Evolutionary conservation across 345 rosid species (phyloP).

Genomic region (Lumnitzera racemosa): DNA sequence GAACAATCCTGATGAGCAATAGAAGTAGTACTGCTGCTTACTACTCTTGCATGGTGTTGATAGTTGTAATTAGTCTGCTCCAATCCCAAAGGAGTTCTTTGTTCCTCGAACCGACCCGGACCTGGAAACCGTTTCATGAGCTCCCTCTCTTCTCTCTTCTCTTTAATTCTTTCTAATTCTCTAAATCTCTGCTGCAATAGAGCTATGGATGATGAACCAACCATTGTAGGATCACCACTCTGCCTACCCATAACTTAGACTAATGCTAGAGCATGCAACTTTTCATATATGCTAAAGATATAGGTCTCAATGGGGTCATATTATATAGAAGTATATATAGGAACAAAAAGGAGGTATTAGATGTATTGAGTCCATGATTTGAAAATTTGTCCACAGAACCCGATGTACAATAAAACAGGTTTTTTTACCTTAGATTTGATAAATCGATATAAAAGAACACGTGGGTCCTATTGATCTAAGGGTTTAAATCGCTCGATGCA

Average conservation of each 20-base stretch:
- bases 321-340: background rate
- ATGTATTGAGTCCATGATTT: background rate
- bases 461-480: no score
- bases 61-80: no score
- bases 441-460: no score
- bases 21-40: background rate
- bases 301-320: background rate
- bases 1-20: constrained; percentile 21
- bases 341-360: constrained; percentile 1
- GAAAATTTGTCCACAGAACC: no score
- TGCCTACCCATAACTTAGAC: constrained; percentile 37
- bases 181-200: constrained; percentile 64
- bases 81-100: no score
- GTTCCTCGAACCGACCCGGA: constrained; percentile 7
- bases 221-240: constrained; percentile 29
- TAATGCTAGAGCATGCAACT: no score
- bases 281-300: background rate
- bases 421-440: no score
- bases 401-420: no score
- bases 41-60: no score
- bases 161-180: constrained; percentile 48
- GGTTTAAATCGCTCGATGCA: no score
- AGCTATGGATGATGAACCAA: constrained; percentile 61
- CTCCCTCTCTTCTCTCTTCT: constrained; percentile 51
- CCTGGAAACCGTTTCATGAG: constrained; percentile 32